These are phyloP conservation scores for Candida bentonensis DNA, from an alignment of 805 yeast genomes.

Conservation along the genomic window DNA sequence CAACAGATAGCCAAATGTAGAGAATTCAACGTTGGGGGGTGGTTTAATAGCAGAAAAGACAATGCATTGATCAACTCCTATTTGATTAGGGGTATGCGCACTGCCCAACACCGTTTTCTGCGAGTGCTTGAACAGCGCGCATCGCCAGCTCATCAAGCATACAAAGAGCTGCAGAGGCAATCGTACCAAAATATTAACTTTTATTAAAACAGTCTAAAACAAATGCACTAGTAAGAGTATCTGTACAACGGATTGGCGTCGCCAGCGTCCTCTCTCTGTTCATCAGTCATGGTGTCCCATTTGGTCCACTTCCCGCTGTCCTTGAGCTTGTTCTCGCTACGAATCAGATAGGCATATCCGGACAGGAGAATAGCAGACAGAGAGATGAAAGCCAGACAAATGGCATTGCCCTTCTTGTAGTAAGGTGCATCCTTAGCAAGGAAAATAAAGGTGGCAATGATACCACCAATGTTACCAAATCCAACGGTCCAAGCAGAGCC, in stretches of 20 bases:
- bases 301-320: slow-evolving; percentile 9
- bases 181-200: no score
- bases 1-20: no score
- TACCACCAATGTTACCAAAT: slow-evolving; percentile 63
- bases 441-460: slow-evolving; percentile 46
- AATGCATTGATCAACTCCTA: no score
- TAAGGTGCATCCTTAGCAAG: slow-evolving; percentile 43
- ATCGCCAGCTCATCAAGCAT: no score
- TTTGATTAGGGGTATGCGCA: no score
- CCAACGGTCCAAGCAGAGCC: slow-evolving; percentile 53
- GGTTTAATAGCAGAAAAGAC: no score
- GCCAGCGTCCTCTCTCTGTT: slow-evolving; percentile 15
- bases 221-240: slow-evolving; percentile 18
- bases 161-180: no score
- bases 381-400: slow-evolving; percentile 34
- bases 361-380: slow-evolving; percentile 26
- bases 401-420: slow-evolving; percentile 39
- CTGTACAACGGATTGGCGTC: slow-evolving; percentile 20
- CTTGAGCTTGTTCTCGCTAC: slow-evolving; percentile 16
- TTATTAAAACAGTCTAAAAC: no score
- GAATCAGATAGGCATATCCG: slow-evolving; percentile 23
- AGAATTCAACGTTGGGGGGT: no score
- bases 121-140: no score
- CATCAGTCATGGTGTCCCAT: slow-evolving; percentile 12
- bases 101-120: no score